Evolutionary conservation across 345 rosid genomes (phyloP), one percentile per base, ranked within the genome.

Genomic region (Camelina neglecta): DNA sequence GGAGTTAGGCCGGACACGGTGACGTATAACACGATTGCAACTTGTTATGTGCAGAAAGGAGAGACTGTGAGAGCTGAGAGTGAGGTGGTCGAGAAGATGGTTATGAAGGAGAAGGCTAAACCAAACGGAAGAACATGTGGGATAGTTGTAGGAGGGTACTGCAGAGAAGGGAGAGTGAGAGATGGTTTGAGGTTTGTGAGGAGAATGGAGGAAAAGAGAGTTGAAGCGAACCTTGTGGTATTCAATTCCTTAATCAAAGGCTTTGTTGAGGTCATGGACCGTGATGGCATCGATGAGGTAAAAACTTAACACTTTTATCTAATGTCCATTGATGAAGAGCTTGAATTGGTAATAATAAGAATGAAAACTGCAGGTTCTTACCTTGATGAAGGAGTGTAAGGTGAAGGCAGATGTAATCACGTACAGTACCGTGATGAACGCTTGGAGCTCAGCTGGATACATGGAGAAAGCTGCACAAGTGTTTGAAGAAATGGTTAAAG

Each of bases 361-460:
- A 13, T 15, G 76, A 9, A 65, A 26, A 65, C 1, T 81, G 77
- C 89, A 88, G 92, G 88, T 86, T 70, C 88, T 86, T 38, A 63
- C 67, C 12, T 79, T 86, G 86, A 88, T 88, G 89, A 83, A 75
- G 57, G 85, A 84, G 64, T 84, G 65, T 55, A 66, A 68, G 60
- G 86, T 88, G 71, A 86, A 82, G 56, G 90, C 92, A 60, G 88
- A 86, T 75, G 88, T 85, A 48, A 82, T 88, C 78, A 88, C 88
- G 0, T 86, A 80, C 77, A 86, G 90, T 70, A 88, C 88, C 29
- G 86, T 86, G 54, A 88, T 88, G 90, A 86, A 88, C 64, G 87
- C 87, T 18, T 88, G 92, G 92, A 88, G 92, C 84, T 82, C 87
- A 24, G 90, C 88, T 12, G 92, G 92, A 48, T 86, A 72, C 67